Percentiles rank a stretch among this genome's conserved stretches.
phyloP scores from a whole-genome alignment of 2,329 filamentous ascomycete genomes.

The Diaporthe ampelina region DNA sequence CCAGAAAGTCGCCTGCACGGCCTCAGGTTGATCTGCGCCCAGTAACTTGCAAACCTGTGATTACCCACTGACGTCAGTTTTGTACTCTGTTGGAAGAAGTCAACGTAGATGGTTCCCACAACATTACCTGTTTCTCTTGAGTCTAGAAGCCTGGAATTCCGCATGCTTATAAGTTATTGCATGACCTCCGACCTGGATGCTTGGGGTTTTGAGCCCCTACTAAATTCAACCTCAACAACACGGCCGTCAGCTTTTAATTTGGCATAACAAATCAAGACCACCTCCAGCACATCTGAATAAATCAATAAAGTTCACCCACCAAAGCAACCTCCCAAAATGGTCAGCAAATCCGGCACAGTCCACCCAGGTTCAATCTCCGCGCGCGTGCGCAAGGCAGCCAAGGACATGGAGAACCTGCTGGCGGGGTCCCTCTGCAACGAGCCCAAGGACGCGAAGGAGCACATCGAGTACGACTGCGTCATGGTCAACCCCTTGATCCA shows the following conservation, averaged over 20 bases:
- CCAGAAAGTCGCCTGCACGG: neutral
- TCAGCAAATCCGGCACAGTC: conserved; percentile 20
- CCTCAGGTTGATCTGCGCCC: neutral
- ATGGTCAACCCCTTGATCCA: conserved; percentile 38
- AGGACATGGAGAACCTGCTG: conserved; percentile 35
- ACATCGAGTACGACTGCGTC: conserved; percentile 36
- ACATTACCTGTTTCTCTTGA: conserved; percentile 22
- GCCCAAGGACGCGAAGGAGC: conserved; percentile 25
- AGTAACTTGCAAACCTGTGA: neutral
- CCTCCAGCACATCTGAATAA: neutral
- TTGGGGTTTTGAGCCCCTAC: neutral
- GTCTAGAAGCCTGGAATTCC: neutral
- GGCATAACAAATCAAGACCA: neutral
- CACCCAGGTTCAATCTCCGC: conserved; percentile 13
- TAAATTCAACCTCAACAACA: neutral
- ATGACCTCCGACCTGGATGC: neutral
- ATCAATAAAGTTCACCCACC: neutral
- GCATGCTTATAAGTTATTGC: neutral
- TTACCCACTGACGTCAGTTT: conserved; percentile 16
- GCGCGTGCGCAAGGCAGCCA: conserved; percentile 36
- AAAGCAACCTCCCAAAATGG: neutral
- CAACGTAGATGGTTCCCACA: conserved; percentile 18
- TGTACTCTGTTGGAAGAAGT: neutral
- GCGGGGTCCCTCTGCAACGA: conserved; percentile 34
- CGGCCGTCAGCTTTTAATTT: neutral